Conservation (phyloP, 164 flowering plant genomes). For the Platanus orientalis region DNA sequence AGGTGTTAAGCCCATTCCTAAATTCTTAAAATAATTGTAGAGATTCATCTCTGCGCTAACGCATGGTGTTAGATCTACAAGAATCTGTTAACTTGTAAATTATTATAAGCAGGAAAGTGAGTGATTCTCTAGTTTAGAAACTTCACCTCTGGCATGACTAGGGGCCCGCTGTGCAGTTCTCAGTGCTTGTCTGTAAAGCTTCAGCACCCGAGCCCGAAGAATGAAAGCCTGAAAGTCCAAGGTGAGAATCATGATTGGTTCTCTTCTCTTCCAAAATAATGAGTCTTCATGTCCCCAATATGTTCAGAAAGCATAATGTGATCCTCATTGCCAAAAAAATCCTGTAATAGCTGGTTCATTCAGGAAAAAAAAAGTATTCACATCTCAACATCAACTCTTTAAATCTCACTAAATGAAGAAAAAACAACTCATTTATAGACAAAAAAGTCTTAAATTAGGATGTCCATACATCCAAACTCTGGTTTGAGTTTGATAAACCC, state of each 20-base stretch:
- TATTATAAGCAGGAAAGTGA: too few species aligned
- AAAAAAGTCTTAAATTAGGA: too few species aligned
- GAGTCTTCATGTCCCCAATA: not conserved
- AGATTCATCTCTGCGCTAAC: not conserved
- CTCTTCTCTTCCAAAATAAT: slow-evolving; percentile 13
- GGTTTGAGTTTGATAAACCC: too few species aligned
- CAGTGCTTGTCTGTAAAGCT: slow-evolving; percentile 80
- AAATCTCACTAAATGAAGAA: too few species aligned
- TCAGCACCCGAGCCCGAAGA: slow-evolving; percentile 76
- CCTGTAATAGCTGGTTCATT: not conserved
- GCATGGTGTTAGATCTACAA: slow-evolving; percentile 1
- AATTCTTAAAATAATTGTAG: not conserved
- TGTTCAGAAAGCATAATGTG: not conserved
- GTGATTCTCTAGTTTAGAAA: not conserved
- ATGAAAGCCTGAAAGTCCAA: slow-evolving; percentile 71
- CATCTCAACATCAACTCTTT: too few species aligned
- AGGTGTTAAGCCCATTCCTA: too few species aligned
- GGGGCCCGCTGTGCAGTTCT: slow-evolving; percentile 71
- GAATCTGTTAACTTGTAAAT: too few species aligned
- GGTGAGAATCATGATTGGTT: slow-evolving; percentile 42
- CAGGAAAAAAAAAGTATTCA: not conserved
- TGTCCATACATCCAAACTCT: too few species aligned
- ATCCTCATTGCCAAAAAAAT: not conserved
- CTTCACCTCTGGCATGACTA: slow-evolving; percentile 52
- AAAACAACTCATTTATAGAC: too few species aligned